These are phyloP conservation scores for Urostyla sp. DNA, from an alignment of 73 alveolate species.

Conservation along the genomic window DNA sequence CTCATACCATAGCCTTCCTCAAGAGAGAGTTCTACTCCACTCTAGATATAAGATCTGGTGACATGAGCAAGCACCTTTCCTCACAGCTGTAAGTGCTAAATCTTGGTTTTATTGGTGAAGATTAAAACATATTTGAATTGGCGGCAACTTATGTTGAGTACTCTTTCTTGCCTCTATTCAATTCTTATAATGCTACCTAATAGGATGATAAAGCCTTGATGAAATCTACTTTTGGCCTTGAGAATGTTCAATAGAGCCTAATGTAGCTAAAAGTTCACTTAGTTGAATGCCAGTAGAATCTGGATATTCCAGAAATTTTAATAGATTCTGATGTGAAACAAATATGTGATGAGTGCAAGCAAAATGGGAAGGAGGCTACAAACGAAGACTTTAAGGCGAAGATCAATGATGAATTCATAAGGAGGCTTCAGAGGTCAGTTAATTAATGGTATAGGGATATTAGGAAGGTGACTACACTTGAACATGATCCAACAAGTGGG, in stretches of 20 bases:
- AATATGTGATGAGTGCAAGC: slow-evolving; percentile 52
- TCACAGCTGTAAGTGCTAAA: slow-evolving; percentile 74
- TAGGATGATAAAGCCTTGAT: slow-evolving; percentile 45
- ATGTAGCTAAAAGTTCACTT: slow-evolving; percentile 78
- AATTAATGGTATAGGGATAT: slow-evolving; percentile 92
- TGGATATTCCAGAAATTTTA: slow-evolving; percentile 74
- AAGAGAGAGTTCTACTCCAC: slow-evolving; percentile 62
- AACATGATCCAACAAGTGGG: slow-evolving; percentile 85
- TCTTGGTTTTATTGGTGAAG: slow-evolving; percentile 80
- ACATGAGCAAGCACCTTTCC: slow-evolving; percentile 7
- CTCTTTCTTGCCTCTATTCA: slow-evolving; percentile 80
- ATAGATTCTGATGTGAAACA: slow-evolving; percentile 70
- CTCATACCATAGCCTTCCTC: slow-evolving; percentile 67
- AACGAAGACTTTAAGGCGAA: slow-evolving; percentile 74
- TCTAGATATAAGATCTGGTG: slow-evolving; percentile 66
- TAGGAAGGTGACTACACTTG: slow-evolving; percentile 73
- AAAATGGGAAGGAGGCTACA: slow-evolving; percentile 62
- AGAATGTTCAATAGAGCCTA: slow-evolving; percentile 73
- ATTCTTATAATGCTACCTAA: slow-evolving; percentile 61
- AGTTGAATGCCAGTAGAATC: slow-evolving; percentile 79
- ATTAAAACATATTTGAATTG: slow-evolving; percentile 73
- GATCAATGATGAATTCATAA: slow-evolving; percentile 60
- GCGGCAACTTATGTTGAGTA: slow-evolving; percentile 78
- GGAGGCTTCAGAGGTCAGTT: slow-evolving; percentile 72
- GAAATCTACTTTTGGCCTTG: slow-evolving; percentile 59